phyloP scores from a whole-genome alignment of 192 early-diverging fungal genomes.

The Lobosporangium transversale region DNA sequence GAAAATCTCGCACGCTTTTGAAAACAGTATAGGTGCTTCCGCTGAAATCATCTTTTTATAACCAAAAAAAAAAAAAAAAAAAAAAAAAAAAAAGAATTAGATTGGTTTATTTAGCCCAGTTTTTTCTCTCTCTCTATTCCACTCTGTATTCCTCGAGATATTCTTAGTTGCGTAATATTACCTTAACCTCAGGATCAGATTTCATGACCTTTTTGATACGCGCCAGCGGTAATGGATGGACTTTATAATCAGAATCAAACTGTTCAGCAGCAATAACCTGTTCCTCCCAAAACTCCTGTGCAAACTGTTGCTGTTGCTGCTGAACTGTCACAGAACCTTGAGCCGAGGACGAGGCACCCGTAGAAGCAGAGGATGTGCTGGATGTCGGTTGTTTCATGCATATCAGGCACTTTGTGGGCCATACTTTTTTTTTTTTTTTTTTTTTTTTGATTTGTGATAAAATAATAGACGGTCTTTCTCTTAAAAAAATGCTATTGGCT shows the following conservation, averaged over 20 bases:
- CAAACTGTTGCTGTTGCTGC: conserved; percentile 38
- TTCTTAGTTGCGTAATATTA: conserved; percentile 18
- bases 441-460: too few species aligned
- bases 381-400: conserved; percentile 17
- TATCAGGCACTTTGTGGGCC: conserved; percentile 10
- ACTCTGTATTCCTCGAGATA: not conserved
- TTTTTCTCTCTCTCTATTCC: not conserved
- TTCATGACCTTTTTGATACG: conserved; percentile 99
- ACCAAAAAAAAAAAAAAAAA: not conserved
- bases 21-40: conserved; percentile 90
- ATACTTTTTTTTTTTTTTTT: too few species aligned
- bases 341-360: conserved; percentile 7
- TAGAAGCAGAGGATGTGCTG: conserved; percentile 7
- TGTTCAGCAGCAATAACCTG: conserved; percentile 72
- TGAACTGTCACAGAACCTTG: conserved; percentile 8
- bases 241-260: conserved; percentile 89
- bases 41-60: conserved; percentile 67
- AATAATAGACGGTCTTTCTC: too few species aligned
- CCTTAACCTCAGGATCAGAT: conserved; percentile 94
- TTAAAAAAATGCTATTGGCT: too few species aligned
- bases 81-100: not conserved
- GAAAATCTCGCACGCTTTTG: conserved; percentile 96
- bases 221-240: conserved; percentile 92
- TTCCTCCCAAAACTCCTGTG: conserved; percentile 76
- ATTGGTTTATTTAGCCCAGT: not conserved